Evolutionary conservation across 176 grass and related monocot genomes (phyloP), one percentile per base, ranked within the genome.

Genomic region (Cocos nucifera): DNA sequence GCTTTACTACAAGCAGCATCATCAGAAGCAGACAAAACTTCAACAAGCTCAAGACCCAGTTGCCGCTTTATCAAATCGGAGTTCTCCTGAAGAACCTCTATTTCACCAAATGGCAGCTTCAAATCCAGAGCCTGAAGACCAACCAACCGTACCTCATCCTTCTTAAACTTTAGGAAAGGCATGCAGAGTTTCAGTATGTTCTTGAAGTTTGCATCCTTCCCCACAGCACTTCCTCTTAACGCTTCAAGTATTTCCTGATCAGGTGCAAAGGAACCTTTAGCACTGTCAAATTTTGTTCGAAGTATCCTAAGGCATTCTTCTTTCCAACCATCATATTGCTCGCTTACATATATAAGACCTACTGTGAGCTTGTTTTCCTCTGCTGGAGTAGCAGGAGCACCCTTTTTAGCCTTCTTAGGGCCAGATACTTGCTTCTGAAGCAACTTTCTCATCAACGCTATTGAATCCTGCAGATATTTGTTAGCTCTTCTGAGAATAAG

Each of bases 301-400:
- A 94, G 83, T 73, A 88, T 86, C 71, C 50, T 70, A 71, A 94
- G 65, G 21, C 80, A 94, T 50, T 82, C 73, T 18, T 86, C 83
- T 80, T 94, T 94, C 80, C 89, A 94, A 30, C 89, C 89, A 66
- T 88, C 72, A 35, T 79, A 94, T 62, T 79, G 64, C 20, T 94
- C 89, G 29, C 82, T 85, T 17, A 84, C 77, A 58, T 84, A 93
- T 59, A 93, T 64, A 15, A 93, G 63, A 22, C 80, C 77, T 56
- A 87, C 28, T 15, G 70, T 79, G 6, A 79, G 49, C 73, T 85
- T 94, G 16, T 73, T 83, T 61, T 65, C 73, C 17, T 57, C 77
- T 54, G 70, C 49, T 51, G 73, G 29, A 54, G 83, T 19, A 62
- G 63, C 57, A n/a, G 71, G 55, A 64, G 21, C 62, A 67, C 88